Base-by-base conservation (phyloP, 2,329 filamentous ascomycete genomes). In the Trichoderma gracile region DNA sequence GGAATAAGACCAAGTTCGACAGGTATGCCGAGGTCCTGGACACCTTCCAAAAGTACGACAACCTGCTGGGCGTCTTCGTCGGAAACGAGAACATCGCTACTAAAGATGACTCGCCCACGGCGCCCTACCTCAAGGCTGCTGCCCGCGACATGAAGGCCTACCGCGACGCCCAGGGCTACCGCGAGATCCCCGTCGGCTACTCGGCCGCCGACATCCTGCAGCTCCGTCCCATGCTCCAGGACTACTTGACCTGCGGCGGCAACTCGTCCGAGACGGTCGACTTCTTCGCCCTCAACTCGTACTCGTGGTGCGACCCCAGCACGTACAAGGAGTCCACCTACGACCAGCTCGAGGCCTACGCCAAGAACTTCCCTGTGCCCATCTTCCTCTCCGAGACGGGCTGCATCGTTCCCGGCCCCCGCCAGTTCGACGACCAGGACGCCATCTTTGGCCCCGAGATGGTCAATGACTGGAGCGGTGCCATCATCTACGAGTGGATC, bases 341-440 rank as follows among this genome's bases (percentile, higher is more conserved):
- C 78, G 73, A 80, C 53, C 80, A 81, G 67, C 85, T 96, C 30
- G 83, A 92, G 74, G 76, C 81, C 60, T 87, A 89, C 68, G 87
- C 90, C 6, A 82, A 83, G 43, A 77, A 85, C 70, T 93, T 92
- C 76, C 89, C 87, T 53, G 86, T 96, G n/a, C 92, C 91, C 21
- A 92, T 95, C 71, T 93, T 93, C 81, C 92, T 96, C 78, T 93
- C 91, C 40, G 92, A 96, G 78, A 95, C 91, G 3, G 92, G 92
- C 65, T 96, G 92, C 82, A 93, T 91, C 73, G 82, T 79, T 0
- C 81, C 82, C 1, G 78, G 78, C 1, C 87, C 88, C 0, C 84
- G 89, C 49, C 78, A 81, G 1, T 92, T 90, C 73, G 81, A 81
- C 25, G 89, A 96, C 73, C 91, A 95, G 76, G 81, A 84, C 46